phyloP scores from a whole-genome alignment of 257 asterid genomes.

The Mentha longifolia region DNA sequence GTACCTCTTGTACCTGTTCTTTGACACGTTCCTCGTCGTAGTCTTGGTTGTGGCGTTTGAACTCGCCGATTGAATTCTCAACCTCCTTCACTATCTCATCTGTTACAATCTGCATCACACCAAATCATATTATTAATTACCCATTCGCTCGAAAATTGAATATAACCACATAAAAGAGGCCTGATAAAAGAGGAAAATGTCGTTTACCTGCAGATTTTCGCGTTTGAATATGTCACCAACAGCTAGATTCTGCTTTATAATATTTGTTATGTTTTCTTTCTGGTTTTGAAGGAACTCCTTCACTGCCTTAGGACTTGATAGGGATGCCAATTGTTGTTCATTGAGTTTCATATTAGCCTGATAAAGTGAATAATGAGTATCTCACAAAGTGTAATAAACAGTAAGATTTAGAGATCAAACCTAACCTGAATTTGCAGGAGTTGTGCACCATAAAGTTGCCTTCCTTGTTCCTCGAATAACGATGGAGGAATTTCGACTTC shows the following conservation, averaged over 20 bases:
- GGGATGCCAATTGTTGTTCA: constrained; percentile 78
- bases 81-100: constrained; percentile 92
- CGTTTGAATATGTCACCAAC: constrained; percentile 94
- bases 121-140: constrained; percentile 23
- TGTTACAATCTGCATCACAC: constrained; percentile 59
- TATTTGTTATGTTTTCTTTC: constrained; percentile 67
- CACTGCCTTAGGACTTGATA: constrained; percentile 93
- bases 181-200: constrained; percentile 9
- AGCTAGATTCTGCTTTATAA: constrained; percentile 91
- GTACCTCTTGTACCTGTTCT: constrained; percentile 95
- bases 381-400: background rate
- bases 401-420: constrained; percentile 2
- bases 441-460: constrained; percentile 94
- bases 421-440: constrained; percentile 90
- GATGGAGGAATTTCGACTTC: constrained; percentile 89
- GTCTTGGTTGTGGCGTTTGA: constrained; percentile 78
- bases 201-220: constrained; percentile 83
- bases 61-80: constrained; percentile 73
- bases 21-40: constrained; percentile 82
- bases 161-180: constrained; percentile 1
- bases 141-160: background rate
- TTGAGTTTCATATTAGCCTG: constrained; percentile 82
- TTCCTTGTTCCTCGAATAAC: constrained; percentile 95
- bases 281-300: constrained; percentile 70
- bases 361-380: constrained; percentile 29